Percentiles rank a stretch among this genome's conserved stretches.
Conservation (phyloP, 192 early-diverging fungal genomes). For the Coemansia sp. region DNA sequence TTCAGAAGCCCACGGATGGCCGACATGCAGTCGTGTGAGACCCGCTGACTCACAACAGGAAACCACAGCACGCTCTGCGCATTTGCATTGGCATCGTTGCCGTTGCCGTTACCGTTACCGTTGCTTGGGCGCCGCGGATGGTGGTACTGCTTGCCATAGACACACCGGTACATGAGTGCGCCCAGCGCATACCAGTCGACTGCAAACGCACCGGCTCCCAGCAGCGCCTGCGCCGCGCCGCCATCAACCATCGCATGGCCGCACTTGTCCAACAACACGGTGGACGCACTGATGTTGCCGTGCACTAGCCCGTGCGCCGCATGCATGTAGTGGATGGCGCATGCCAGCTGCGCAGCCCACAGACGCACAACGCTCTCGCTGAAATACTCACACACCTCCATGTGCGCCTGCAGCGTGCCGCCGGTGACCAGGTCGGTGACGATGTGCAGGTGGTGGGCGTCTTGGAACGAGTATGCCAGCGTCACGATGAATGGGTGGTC, state of each 20-base stretch:
- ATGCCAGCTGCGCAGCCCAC: constrained; percentile 86
- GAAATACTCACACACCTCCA: constrained; percentile 24
- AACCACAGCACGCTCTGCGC: constrained; percentile 56
- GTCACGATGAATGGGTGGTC: constrained; percentile 79
- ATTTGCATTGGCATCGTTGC: background rate
- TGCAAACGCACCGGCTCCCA: constrained; percentile 75
- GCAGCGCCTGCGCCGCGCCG: constrained; percentile 74
- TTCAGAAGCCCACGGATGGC: constrained; percentile 70
- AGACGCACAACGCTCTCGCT: constrained; percentile 74
- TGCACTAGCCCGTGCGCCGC: constrained; percentile 74
- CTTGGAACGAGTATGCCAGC: constrained; percentile 91
- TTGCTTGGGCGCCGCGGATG: constrained; percentile 54
- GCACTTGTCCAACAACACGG: constrained; percentile 64
- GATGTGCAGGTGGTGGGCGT: constrained; percentile 87
- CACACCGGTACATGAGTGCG: constrained; percentile 78
- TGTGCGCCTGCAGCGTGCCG: constrained; percentile 82
- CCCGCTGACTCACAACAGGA: constrained; percentile 33
- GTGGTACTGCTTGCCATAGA: constrained; percentile 65
- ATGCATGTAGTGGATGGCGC: constrained; percentile 81
- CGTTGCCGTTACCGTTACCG: background rate
- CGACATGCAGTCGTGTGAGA: constrained; percentile 68
- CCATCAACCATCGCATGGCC: constrained; percentile 85
- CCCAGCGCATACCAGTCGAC: constrained; percentile 96
- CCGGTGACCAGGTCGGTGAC: constrained; percentile 88
- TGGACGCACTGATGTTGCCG: constrained; percentile 85